phyloP scores from a whole-genome alignment of 2,329 filamentous ascomycete genomes.

The Aureobasidium pullulans region DNA sequence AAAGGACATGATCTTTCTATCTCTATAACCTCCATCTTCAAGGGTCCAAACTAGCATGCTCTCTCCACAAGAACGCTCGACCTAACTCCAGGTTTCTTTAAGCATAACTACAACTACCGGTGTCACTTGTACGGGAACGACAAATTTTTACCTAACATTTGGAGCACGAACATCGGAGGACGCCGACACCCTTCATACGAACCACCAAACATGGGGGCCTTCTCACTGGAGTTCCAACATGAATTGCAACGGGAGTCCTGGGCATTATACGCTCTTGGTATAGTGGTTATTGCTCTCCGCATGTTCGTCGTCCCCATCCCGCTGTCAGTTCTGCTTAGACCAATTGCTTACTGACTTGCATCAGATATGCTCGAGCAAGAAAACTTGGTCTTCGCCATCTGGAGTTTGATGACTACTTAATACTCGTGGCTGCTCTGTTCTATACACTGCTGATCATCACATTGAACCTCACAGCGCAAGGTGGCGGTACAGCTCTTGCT shows the following conservation, averaged over 20 bases:
- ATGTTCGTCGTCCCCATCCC: slow-evolving; percentile 4
- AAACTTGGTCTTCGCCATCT: slow-evolving; percentile 32
- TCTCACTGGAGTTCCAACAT: slow-evolving; percentile 12
- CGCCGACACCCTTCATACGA: background rate
- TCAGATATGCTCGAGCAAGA: slow-evolving; percentile 14
- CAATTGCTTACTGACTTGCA: background rate
- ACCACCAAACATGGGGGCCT: slow-evolving; percentile 6
- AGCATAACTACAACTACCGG: slow-evolving; percentile 4
- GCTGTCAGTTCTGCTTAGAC: background rate
- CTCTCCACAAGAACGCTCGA: slow-evolving; percentile 6
- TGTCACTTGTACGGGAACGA: background rate
- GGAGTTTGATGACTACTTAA: slow-evolving; percentile 52
- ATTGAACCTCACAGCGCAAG: slow-evolving; percentile 34
- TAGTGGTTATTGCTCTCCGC: slow-evolving; percentile 14
- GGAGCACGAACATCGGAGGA: background rate
- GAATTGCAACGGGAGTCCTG: slow-evolving; percentile 14
- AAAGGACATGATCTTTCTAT: background rate
- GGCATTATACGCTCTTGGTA: slow-evolving; percentile 13
- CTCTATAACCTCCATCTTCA: background rate
- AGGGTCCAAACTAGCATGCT: slow-evolving; percentile 9
- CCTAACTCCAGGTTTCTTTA: slow-evolving; percentile 9
- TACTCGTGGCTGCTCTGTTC: slow-evolving; percentile 37
- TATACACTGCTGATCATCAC: slow-evolving; percentile 37
- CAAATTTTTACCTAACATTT: slow-evolving; percentile 5
- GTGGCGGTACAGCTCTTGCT: slow-evolving; percentile 39